Percentiles rank a stretch among this genome's conserved stretches.
These are phyloP conservation scores for Eutypella sp. DNA, from an alignment of 2,329 filamentous ascomycete species.

Conservation along the genomic window DNA sequence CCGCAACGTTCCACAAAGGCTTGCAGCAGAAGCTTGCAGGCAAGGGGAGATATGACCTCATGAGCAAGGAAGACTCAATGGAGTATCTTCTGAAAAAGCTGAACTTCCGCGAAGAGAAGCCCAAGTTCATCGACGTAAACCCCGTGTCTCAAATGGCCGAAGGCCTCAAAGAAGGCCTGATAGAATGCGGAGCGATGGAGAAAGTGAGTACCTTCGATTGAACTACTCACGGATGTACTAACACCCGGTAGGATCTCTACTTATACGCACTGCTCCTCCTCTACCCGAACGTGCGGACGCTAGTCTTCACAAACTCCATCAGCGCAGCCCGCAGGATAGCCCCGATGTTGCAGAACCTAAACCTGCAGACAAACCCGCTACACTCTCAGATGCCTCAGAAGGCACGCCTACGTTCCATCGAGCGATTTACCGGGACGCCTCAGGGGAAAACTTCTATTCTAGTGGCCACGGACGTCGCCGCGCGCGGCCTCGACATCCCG, in stretches of 20 bases:
- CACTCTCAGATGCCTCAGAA: constrained; percentile 97
- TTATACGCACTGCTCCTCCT: constrained; percentile 84
- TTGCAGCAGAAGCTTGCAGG: constrained; percentile 87
- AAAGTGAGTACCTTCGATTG: constrained; percentile 53
- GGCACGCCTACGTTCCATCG: constrained; percentile 84
- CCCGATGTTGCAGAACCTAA: constrained; percentile 77
- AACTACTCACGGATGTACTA: constrained; percentile 5
- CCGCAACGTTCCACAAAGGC: constrained; percentile 88
- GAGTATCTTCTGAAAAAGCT: constrained; percentile 88
- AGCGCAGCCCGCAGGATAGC: constrained; percentile 81
- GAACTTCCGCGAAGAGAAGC: constrained; percentile 77
- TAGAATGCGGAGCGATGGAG: constrained; percentile 89
- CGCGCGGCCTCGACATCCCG: constrained; percentile 88
- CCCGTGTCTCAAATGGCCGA: constrained; percentile 84
- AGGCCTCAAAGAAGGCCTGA: constrained; percentile 78
- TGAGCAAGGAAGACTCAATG: constrained; percentile 76
- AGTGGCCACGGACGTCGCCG: constrained; percentile 89
- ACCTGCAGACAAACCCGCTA: constrained; percentile 69
- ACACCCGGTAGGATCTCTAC: constrained; percentile 66
- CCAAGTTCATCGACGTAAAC: constrained; percentile 89
- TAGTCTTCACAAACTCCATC: constrained; percentile 96
- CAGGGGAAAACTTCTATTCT: constrained; percentile 59
- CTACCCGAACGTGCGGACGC: constrained; percentile 71
- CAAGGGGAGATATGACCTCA: constrained; percentile 63
- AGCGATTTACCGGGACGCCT: constrained; percentile 71